Conservation (phyloP, 2,329 filamentous ascomycete species). For the Monilinia laxa region DNA sequence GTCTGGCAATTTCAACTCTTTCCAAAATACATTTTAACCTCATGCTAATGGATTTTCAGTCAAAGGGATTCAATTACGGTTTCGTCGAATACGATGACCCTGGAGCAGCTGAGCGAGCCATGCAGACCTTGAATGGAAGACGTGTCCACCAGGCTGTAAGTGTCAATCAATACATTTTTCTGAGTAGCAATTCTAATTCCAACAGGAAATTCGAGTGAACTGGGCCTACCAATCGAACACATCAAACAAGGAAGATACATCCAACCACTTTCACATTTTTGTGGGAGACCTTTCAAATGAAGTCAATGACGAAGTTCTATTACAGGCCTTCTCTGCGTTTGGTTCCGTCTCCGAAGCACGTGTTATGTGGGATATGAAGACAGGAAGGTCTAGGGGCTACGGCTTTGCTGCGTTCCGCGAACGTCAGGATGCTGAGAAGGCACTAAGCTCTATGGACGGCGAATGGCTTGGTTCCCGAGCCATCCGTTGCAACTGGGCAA, state of each 20-base stretch:
- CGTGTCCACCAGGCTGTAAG: constrained; percentile 92
- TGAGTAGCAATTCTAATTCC: not conserved
- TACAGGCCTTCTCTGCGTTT: constrained; percentile 94
- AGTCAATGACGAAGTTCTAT: constrained; percentile 93
- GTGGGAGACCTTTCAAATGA: constrained; percentile 97
- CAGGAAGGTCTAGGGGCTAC: constrained; percentile 92
- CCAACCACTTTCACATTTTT: constrained; percentile 98
- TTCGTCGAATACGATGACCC: constrained; percentile 99
- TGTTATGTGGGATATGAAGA: constrained; percentile 99
- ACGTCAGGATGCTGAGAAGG: constrained; percentile 89
- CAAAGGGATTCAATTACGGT: constrained; percentile 97
- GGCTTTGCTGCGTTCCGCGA: constrained; percentile 98
- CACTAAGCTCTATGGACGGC: constrained; percentile 95
- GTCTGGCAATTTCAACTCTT: constrained; percentile 31
- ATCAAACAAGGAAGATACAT: constrained; percentile 92
- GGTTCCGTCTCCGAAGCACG: constrained; percentile 94
- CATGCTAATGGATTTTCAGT: constrained; percentile 54
- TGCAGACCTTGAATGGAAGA: constrained; percentile 94
- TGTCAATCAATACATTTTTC: constrained; percentile 24
- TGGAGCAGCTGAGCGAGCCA: constrained; percentile 90
- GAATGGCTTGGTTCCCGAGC: constrained; percentile 98
- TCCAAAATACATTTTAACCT: constrained; percentile 18
- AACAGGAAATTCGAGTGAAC: constrained; percentile 95
- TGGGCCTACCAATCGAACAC: constrained; percentile 99
- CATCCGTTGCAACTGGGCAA: constrained; percentile 99